Conservation (phyloP, 129 eudicot species). For the Solidago caesia region DNA sequence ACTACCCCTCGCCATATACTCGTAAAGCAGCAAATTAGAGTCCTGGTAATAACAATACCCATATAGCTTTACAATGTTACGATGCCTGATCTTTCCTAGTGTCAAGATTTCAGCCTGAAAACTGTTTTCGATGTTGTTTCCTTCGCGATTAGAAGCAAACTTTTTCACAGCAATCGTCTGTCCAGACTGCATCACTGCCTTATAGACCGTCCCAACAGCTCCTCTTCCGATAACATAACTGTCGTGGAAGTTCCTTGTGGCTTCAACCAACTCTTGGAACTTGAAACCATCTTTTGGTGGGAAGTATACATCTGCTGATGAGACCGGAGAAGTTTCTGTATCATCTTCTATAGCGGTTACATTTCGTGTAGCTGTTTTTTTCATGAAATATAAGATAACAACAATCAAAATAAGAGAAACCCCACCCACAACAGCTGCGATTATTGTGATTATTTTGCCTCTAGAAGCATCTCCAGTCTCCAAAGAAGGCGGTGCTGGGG, state of each 20-base stretch:
- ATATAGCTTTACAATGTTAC: slow-evolving; percentile 87
- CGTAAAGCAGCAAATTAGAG: slow-evolving; percentile 86
- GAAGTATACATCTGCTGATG: slow-evolving; percentile 81
- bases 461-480: slow-evolving; percentile 27
- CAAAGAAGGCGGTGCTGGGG: slow-evolving; percentile 36
- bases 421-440: slow-evolving; percentile 66
- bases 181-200: slow-evolving; percentile 85
- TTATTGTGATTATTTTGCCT: slow-evolving; percentile 56
- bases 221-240: slow-evolving; percentile 80
- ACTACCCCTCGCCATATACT: slow-evolving; percentile 88
- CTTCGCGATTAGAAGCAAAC: slow-evolving; percentile 87
- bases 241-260: slow-evolving; percentile 76
- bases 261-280: slow-evolving; percentile 78
- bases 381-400: slow-evolving; percentile 65
- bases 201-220: slow-evolving; percentile 90
- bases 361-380: slow-evolving; percentile 43
- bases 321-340: slow-evolving; percentile 39
- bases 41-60: slow-evolving; percentile 89
- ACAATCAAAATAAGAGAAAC: slow-evolving; percentile 73
- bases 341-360: slow-evolving; percentile 40
- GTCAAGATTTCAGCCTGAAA: slow-evolving; percentile 91
- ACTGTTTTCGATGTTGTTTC: slow-evolving; percentile 75
- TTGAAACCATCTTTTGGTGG: slow-evolving; percentile 92
- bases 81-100: slow-evolving; percentile 91
- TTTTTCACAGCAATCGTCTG: slow-evolving; percentile 79